Conservation (phyloP, 129 eudicot genomes). For the Helichrysum umbraculigerum region DNA sequence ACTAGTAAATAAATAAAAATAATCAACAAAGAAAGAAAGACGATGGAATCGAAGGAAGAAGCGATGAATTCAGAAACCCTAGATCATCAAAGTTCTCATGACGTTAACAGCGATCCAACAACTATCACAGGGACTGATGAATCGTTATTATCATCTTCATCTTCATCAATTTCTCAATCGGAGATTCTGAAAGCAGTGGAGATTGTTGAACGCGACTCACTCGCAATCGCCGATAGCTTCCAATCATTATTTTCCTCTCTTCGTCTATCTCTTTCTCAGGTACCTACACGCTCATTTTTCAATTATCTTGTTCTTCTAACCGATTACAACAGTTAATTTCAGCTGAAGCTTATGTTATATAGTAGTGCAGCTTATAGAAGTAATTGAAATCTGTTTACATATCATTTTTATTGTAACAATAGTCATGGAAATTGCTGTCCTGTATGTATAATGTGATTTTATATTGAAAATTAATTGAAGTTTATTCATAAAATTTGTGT, state of each 20-base stretch:
- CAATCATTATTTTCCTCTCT: conserved; percentile 83
- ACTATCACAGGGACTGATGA: conserved; percentile 11
- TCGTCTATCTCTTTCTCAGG: conserved; percentile 80
- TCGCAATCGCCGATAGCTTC: conserved; percentile 86
- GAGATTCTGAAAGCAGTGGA: conserved; percentile 72
- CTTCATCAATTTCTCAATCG: conserved; percentile 32
- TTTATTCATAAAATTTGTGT: background rate
- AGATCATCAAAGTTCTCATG: conserved; percentile 15
- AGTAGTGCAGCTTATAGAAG: background rate
- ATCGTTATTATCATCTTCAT: conserved; percentile 13
- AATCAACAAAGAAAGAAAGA: background rate
- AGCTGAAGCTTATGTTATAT: background rate
- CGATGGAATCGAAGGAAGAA: conserved; percentile 37
- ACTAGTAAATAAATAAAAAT: too few species aligned
- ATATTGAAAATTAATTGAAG: background rate
- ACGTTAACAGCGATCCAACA: conserved; percentile 18
- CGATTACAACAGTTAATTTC: background rate
- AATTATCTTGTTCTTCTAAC: background rate
- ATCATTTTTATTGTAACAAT: background rate
- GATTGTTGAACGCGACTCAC: conserved; percentile 76
- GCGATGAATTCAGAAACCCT: conserved; percentile 38
- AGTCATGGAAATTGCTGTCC: too few species aligned
- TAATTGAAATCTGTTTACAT: background rate
- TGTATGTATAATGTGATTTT: background rate
- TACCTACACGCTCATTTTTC: conserved; percentile 4